Percentiles rank a stretch among this genome's conserved stretches.
These are phyloP conservation scores for Arachis monticola DNA, from an alignment of 331 rosid genomes.

Conservation along the genomic window DNA sequence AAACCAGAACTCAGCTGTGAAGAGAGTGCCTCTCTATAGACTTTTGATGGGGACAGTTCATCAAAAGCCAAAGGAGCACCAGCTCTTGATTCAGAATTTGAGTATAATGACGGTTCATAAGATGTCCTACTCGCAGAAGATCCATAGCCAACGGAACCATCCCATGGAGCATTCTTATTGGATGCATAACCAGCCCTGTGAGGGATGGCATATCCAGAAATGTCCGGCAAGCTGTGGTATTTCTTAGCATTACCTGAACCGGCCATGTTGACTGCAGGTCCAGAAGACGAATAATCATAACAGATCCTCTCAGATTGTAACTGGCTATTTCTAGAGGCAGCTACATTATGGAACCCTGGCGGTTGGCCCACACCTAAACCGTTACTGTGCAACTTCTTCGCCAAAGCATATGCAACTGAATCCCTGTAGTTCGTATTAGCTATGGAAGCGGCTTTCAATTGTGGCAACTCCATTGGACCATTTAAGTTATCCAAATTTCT, in stretches of 20 bases:
- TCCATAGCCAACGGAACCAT: constrained; percentile 60
- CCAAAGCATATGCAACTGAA: constrained; percentile 57
- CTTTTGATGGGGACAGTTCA: constrained; percentile 72
- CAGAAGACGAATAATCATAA: constrained; percentile 57
- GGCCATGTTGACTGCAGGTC: constrained; percentile 52
- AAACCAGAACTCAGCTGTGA: constrained; percentile 63
- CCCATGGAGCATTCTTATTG: constrained; percentile 60
- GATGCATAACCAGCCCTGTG: constrained; percentile 55
- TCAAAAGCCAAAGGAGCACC: constrained; percentile 77
- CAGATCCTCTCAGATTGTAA: constrained; percentile 62
- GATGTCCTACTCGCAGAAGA: constrained; percentile 48
- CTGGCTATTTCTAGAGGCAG: constrained; percentile 57
- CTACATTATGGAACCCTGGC: constrained; percentile 56
- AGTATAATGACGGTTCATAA: constrained; percentile 50
- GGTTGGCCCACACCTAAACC: constrained; percentile 64
- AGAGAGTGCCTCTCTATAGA: constrained; percentile 54
- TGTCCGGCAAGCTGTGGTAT: constrained; percentile 86
- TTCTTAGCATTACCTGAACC: constrained; percentile 71
- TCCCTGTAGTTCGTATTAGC: constrained; percentile 61
- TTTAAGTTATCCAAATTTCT: constrained; percentile 56
- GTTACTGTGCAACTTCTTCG: constrained; percentile 65
- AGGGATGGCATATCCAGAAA: constrained; percentile 59
- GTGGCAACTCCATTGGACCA: constrained; percentile 53
- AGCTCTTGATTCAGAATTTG: constrained; percentile 58
- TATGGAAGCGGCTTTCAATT: constrained; percentile 50